Evolutionary conservation across 2,329 filamentous ascomycete species (phyloP).

Genomic region (Sporothrix brasiliensis): DNA sequence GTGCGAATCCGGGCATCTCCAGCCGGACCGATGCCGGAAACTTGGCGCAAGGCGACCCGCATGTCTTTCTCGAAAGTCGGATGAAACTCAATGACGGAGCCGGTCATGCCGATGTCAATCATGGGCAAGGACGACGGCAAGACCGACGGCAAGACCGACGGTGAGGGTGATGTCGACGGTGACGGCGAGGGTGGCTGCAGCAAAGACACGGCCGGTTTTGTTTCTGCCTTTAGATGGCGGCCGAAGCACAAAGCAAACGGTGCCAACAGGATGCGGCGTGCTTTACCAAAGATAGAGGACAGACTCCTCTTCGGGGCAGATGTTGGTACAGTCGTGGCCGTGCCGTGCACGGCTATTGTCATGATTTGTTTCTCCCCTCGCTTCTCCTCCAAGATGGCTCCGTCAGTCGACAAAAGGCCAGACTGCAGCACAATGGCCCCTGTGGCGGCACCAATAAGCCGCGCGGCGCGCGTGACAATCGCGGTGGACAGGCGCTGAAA

Average conservation of each 20-base stretch:
- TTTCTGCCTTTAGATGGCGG: not conserved
- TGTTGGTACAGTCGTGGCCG: not conserved
- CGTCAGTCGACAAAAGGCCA: constrained; percentile 52
- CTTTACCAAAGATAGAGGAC: not conserved
- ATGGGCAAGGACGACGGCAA: not conserved
- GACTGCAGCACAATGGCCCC: constrained; percentile 81
- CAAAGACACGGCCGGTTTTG: not conserved
- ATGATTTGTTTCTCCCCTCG: not conserved
- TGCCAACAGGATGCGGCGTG: not conserved
- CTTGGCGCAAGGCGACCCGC: constrained; percentile 73
- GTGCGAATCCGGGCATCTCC: constrained; percentile 87
- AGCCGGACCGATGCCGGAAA: constrained; percentile 72
- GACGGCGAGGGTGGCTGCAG: not conserved
- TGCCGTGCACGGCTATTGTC: not conserved
- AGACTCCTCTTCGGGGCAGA: not conserved
- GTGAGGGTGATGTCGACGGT: not conserved
- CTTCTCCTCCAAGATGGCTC: not conserved
- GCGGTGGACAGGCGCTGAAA: constrained; percentile 81
- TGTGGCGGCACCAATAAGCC: constrained; percentile 85
- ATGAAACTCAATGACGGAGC: constrained; percentile 91
- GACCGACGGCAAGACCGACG: too few species aligned
- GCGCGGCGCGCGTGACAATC: constrained; percentile 83
- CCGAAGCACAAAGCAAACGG: not conserved
- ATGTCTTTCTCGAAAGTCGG: constrained; percentile 88
- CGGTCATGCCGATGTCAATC: constrained; percentile 88